These are phyloP conservation scores for Mychonastes homosphaera DNA, from an alignment of 139 green algal species.

Conservation along the genomic window DNA sequence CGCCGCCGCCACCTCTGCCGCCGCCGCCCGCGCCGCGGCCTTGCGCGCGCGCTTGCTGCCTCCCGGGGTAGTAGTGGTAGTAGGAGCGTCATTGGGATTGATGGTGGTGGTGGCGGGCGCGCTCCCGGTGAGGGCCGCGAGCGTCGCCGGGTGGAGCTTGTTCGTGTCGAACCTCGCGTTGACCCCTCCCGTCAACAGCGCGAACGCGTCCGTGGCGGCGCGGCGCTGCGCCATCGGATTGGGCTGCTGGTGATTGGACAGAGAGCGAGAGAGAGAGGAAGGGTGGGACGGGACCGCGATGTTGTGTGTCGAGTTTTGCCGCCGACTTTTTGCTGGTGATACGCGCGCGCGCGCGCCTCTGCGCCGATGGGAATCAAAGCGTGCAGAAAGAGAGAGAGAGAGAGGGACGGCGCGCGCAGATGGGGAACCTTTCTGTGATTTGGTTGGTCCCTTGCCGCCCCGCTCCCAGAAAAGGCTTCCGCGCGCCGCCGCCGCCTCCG, in stretches of 20 bases:
- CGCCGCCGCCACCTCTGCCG: background rate
- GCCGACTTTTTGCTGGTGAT: too few species aligned
- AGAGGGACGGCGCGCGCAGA: conserved; percentile 13
- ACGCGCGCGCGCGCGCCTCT: too few species aligned
- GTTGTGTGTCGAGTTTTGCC: too few species aligned
- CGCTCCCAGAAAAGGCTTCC: too few species aligned
- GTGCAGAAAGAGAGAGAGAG: conserved; percentile 11
- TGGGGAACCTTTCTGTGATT: too few species aligned
- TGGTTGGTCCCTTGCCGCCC: too few species aligned
- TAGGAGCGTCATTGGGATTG: background rate
- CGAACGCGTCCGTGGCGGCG: conserved; percentile 12
- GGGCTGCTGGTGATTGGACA: conserved; percentile 1
- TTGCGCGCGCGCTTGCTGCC: background rate
- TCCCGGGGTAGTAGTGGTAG: background rate
- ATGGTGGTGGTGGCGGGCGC: background rate
- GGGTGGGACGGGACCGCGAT: conserved; percentile 4
- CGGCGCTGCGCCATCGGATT: background rate
- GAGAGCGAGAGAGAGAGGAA: background rate
- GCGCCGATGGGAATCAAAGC: too few species aligned
- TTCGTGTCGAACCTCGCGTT: conserved; percentile 11
- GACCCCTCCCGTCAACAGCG: conserved; percentile 12
- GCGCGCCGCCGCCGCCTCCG: too few species aligned
- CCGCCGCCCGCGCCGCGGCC: background rate
- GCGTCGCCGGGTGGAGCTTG: conserved; percentile 5
- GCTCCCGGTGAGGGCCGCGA: conserved; percentile 12